phyloP scores from a whole-genome alignment of 192 early-diverging fungal genomes.

The Rhizoclosmatium globosum region DNA sequence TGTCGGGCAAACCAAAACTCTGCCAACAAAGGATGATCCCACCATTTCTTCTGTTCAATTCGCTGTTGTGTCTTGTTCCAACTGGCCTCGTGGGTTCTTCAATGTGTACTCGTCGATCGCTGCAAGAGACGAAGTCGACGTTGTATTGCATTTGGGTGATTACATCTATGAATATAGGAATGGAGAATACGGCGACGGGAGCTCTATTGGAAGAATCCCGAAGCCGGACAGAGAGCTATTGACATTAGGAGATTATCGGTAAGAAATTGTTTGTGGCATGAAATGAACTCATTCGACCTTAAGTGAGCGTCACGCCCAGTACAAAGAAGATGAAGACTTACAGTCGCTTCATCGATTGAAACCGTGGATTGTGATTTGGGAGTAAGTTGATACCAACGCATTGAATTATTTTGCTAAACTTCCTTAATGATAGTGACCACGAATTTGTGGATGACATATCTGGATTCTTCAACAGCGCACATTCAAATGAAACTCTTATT shows the following conservation, averaged over 20 bases:
- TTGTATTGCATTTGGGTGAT: conserved; percentile 53
- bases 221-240: conserved; percentile 37
- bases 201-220: conserved; percentile 41
- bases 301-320: conserved; percentile 49
- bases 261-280: conserved; percentile 18
- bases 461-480: conserved; percentile 12
- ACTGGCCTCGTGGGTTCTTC: conserved; percentile 50
- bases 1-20: conserved; percentile 46
- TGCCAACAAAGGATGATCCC: conserved; percentile 38
- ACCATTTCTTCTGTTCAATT: conserved; percentile 33
- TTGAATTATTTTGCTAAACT: background rate
- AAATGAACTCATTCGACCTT: conserved; percentile 25
- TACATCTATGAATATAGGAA: conserved; percentile 55
- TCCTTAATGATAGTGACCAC: conserved; percentile 36
- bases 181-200: conserved; percentile 48
- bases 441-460: conserved; percentile 53
- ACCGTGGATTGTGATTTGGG: conserved; percentile 49
- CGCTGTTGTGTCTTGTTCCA: conserved; percentile 51
- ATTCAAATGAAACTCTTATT: conserved; percentile 5
- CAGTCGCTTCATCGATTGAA: conserved; percentile 40
- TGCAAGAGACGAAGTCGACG: conserved; percentile 39
- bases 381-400: conserved; percentile 51
- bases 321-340: conserved; percentile 49
- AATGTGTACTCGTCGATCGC: conserved; percentile 47
- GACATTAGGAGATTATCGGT: conserved; percentile 48